Conservation (phyloP, 2,329 filamentous ascomycete genomes). For the Aaosphaeria pasadenensis region DNA sequence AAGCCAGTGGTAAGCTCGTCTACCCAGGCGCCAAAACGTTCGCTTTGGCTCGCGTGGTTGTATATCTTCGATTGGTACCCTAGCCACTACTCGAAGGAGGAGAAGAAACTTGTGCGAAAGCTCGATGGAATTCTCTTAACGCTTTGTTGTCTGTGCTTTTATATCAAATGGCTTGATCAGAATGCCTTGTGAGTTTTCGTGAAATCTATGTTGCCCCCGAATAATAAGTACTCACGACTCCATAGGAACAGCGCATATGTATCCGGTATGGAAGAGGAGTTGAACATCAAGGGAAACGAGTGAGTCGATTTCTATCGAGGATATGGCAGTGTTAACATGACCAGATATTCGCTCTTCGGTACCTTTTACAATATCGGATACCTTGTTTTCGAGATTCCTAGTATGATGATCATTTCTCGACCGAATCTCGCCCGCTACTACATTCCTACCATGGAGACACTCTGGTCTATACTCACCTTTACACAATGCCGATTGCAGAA, state of each 20-base stretch:
- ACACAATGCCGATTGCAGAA: constrained; percentile 37
- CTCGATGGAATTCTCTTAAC: constrained; percentile 17
- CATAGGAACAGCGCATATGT: constrained; percentile 13
- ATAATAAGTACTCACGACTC: background rate
- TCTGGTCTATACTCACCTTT: constrained; percentile 42
- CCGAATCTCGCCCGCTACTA: constrained; percentile 35
- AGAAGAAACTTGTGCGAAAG: constrained; percentile 16
- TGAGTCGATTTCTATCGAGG: too few relatives aligned
- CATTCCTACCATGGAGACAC: constrained; percentile 38
- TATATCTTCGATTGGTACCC: constrained; percentile 22
- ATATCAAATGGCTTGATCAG: constrained; percentile 21
- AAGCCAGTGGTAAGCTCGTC: constrained; percentile 14
- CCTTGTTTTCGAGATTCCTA: constrained; percentile 39
- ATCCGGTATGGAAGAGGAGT: constrained; percentile 21
- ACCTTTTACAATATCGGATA: constrained; percentile 48
- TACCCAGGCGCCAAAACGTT: constrained; percentile 13
- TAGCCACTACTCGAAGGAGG: constrained; percentile 15
- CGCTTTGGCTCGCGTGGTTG: constrained; percentile 14
- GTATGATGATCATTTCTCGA: constrained; percentile 36
- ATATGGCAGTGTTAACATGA: too few relatives aligned
- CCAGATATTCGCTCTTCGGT: constrained; percentile 44
- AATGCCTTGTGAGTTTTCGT: constrained; percentile 8
- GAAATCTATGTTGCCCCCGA: too few relatives aligned
- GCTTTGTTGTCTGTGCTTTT: constrained; percentile 19
- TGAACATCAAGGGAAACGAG: constrained; percentile 51